Conservation (phyloP, 1,139 yeast genomes). For the Meyerozyma guilliermondii region DNA sequence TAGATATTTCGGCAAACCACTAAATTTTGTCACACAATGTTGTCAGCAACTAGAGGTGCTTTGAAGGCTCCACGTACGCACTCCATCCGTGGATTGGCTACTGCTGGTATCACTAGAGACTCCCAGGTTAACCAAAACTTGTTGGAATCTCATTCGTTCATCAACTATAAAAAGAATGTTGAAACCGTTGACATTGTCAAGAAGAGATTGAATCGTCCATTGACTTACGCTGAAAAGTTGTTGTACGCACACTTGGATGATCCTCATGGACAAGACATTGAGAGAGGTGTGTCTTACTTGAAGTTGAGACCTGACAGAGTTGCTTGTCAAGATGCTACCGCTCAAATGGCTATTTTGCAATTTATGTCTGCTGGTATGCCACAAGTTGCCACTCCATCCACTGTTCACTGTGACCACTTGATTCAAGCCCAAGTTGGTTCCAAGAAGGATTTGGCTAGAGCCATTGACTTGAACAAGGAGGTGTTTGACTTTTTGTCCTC, state of each 20-base stretch:
- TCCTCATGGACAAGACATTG: slow-evolving; percentile 91
- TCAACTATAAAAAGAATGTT: slow-evolving; percentile 70
- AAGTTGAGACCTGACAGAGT: slow-evolving; percentile 99
- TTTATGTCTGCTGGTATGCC: slow-evolving; percentile 98
- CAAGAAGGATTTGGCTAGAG: slow-evolving; percentile 86
- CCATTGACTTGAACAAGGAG: slow-evolving; percentile 90
- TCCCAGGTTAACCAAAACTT: slow-evolving; percentile 90
- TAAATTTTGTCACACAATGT: slow-evolving; percentile 18
- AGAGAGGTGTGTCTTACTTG: slow-evolving; percentile 94
- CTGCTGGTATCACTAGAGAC: slow-evolving; percentile 74
- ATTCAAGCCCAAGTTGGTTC: slow-evolving; percentile 98
- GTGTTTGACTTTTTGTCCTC: slow-evolving; percentile 92
- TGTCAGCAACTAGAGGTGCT: slow-evolving; percentile 36
- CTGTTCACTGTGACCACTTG: slow-evolving; percentile 98
- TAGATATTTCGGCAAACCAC: slow-evolving; percentile 1
- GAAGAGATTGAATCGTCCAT: slow-evolving; percentile 84
- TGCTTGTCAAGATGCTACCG: slow-evolving; percentile 99
- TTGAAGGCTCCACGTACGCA: slow-evolving; percentile 25
- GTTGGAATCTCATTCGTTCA: slow-evolving; percentile 80
- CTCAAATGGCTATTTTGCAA: slow-evolving; percentile 98
- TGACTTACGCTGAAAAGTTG: slow-evolving; percentile 95
- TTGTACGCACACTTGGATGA: slow-evolving; percentile 95
- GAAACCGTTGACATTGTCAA: slow-evolving; percentile 87
- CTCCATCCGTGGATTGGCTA: slow-evolving; percentile 67
- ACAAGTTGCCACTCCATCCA: slow-evolving; percentile 90